phyloP scores from a whole-genome alignment of 805 yeast genomes.

The Suhomyces prunicola region DNA sequence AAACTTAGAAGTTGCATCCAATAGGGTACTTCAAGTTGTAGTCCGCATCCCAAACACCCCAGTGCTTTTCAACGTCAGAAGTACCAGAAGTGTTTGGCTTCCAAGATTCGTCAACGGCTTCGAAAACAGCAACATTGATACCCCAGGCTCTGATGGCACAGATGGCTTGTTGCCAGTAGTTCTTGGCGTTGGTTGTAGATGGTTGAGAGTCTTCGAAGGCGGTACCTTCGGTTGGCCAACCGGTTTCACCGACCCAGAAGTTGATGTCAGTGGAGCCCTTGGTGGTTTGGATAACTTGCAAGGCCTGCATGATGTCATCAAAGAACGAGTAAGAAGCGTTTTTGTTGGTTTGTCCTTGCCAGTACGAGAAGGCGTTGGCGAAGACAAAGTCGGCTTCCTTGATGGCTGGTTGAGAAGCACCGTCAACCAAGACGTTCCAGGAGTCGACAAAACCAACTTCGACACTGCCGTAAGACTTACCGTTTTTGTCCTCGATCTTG shows the following conservation, averaged over 20 bases:
- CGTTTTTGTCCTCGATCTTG: constrained; percentile 72
- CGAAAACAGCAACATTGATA: constrained; percentile 85
- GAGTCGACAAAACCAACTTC: constrained; percentile 95
- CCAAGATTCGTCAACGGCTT: constrained; percentile 96
- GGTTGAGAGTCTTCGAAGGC: constrained; percentile 66
- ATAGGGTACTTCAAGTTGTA: constrained; percentile 38
- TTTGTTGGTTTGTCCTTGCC: constrained; percentile 91
- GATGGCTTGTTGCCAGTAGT: constrained; percentile 83
- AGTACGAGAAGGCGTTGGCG: constrained; percentile 96
- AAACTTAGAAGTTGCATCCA: constrained; percentile 28
- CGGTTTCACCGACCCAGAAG: constrained; percentile 97
- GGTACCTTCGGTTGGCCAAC: constrained; percentile 92
- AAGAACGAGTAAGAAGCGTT: constrained; percentile 90
- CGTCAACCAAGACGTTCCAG: constrained; percentile 89
- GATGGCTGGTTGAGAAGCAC: constrained; percentile 65
- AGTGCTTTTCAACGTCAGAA: constrained; percentile 83
- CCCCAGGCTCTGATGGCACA: constrained; percentile 98
- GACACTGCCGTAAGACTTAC: constrained; percentile 65
- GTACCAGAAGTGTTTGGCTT: constrained; percentile 89
- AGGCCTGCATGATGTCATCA: constrained; percentile 97
- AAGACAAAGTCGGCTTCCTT: constrained; percentile 79
- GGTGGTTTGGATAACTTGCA: constrained; percentile 78
- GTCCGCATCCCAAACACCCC: constrained; percentile 81
- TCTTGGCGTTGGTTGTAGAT: constrained; percentile 65
- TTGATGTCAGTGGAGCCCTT: constrained; percentile 85